Conservation (phyloP, 2,329 filamentous ascomycete genomes). For the Ceratocystiopsis minuta region DNA sequence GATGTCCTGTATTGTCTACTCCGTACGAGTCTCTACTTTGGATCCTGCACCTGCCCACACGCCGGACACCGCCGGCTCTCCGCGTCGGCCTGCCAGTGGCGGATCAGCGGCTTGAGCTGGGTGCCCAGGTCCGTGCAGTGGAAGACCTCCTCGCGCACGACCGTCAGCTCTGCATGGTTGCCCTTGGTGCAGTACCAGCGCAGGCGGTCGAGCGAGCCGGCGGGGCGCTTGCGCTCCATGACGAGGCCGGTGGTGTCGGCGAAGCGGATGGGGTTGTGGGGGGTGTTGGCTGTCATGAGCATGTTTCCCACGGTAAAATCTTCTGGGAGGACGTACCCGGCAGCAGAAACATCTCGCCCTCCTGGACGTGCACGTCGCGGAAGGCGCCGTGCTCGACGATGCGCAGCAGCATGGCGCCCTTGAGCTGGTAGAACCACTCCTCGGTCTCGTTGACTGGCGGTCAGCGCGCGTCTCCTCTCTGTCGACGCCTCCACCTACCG, state of each 20-base stretch:
- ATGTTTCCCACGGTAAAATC: no score
- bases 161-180: constrained; percentile 18
- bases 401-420: constrained; percentile 1
- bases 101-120: constrained; percentile 81
- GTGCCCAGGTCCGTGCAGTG: constrained; percentile 76
- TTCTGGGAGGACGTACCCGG: no score
- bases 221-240: constrained; percentile 64
- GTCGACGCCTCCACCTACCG: background rate
- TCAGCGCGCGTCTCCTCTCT: background rate
- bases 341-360: constrained; percentile 1
- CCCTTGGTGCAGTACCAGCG: constrained; percentile 48
- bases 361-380: background rate
- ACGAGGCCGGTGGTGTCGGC: constrained; percentile 82
- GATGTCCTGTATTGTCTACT: no score
- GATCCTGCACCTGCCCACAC: constrained; percentile 44
- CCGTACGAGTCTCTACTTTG: no score
- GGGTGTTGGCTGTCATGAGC: constrained; percentile 2
- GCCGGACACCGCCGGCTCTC: constrained; percentile 52
- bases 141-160: constrained; percentile 73
- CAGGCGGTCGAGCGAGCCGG: constrained; percentile 54
- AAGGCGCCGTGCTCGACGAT: background rate
- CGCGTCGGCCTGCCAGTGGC: constrained; percentile 51
- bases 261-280: constrained; percentile 67
- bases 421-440: constrained; percentile 2
- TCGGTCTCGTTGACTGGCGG: background rate